phyloP scores from a whole-genome alignment of 2,329 filamentous ascomycete genomes.

The Zarea fungicola region DNA sequence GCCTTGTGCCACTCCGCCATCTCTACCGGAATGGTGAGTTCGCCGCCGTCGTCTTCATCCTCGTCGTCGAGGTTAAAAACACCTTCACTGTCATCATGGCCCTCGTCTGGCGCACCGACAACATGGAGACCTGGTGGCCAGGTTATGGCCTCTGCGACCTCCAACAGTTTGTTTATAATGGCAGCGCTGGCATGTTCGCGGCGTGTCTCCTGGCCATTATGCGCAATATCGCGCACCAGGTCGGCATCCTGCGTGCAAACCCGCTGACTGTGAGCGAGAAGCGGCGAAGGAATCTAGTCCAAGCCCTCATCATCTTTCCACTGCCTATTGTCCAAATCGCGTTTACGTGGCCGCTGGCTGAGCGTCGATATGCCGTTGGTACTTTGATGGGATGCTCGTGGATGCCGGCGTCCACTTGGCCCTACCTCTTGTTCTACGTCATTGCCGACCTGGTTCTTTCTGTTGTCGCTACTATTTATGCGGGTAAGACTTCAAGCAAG shows the following conservation, averaged over 20 bases:
- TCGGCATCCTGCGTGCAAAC: constrained; percentile 39
- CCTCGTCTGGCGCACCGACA: constrained; percentile 48
- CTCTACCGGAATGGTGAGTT: constrained; percentile 50
- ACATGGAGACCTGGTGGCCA: constrained; percentile 45
- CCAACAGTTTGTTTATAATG: constrained; percentile 43
- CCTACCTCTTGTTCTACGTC: constrained; percentile 44
- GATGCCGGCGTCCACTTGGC: constrained; percentile 40
- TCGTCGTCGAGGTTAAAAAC: constrained; percentile 41
- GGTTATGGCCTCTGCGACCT: constrained; percentile 52
- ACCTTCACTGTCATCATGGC: constrained; percentile 45
- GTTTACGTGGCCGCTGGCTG: constrained; percentile 43
- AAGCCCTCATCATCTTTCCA: constrained; percentile 51
- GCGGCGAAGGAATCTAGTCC: constrained; percentile 36
- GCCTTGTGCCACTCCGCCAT: constrained; percentile 46
- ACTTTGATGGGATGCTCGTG: constrained; percentile 47
- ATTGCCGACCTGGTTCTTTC: constrained; percentile 40
- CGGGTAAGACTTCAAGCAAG: constrained; percentile 33
- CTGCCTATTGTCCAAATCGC: constrained; percentile 44
- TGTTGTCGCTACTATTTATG: constrained; percentile 39
- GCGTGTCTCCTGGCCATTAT: constrained; percentile 51
- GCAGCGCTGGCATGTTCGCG: constrained; percentile 40
- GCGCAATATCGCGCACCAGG: constrained; percentile 46
- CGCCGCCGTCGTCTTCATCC: constrained; percentile 45
- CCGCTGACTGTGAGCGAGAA: constrained; percentile 37
- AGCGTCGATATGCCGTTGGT: constrained; percentile 44